Percentiles rank a stretch among this genome's conserved stretches.
Conservation (phyloP, 331 rosid genomes). For the Malus hybrid region DNA sequence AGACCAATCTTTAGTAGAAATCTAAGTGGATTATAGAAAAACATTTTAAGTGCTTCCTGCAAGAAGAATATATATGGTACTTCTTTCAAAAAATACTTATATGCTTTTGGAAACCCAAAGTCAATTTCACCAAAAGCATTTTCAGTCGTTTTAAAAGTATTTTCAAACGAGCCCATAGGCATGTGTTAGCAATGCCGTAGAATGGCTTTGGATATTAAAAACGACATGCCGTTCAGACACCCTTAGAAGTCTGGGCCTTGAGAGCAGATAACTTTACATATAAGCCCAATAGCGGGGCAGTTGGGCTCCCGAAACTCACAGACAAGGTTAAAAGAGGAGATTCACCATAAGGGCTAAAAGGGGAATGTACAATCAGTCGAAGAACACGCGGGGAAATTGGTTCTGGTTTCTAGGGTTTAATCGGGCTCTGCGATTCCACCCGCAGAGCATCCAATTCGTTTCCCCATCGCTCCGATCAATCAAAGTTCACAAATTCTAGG, state of each 20-base stretch:
- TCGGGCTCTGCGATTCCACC: background rate
- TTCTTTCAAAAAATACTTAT: no score
- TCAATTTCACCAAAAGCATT: no score
- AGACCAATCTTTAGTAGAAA: no score
- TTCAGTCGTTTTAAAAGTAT: no score
- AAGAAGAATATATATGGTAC: no score
- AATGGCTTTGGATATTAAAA: no score
- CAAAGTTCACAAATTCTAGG: background rate
- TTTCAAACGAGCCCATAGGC: no score
- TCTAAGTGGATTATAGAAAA: no score
- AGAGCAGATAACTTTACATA: background rate
- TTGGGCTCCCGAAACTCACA: background rate
- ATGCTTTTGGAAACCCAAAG: no score
- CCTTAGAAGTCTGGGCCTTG: background rate
- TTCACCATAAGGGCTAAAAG: background rate
- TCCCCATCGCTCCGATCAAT: background rate
- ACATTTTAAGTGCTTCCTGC: rapidly evolving
- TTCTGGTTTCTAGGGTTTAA: constrained; percentile 18
- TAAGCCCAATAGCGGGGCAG: background rate
- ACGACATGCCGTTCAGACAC: no score
- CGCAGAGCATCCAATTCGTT: background rate
- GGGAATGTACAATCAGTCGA: background rate
- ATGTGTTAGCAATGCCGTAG: no score
- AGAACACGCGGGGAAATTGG: background rate
- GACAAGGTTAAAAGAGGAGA: background rate